Percentiles rank a stretch among this genome's conserved stretches.
These are phyloP conservation scores for Sutorius australiensis DNA, from an alignment of 768 basidiomycete genomes.

Conservation along the genomic window DNA sequence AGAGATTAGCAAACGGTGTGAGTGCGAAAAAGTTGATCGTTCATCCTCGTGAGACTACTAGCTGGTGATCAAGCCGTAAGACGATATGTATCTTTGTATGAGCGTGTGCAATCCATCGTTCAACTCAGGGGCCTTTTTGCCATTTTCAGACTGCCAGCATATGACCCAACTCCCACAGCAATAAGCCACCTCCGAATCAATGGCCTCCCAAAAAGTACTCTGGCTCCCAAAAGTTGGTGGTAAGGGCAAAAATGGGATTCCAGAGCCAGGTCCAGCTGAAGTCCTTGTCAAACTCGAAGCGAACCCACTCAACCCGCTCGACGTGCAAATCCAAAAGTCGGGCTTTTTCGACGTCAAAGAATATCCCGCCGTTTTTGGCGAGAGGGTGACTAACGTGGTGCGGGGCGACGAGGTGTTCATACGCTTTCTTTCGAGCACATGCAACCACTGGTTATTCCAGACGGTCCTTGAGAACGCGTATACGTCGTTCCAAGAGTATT, in stretches of 20 bases:
- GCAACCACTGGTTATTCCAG: not conserved
- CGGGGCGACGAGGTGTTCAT: slow-evolving; percentile 32
- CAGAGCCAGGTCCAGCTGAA: slow-evolving; percentile 38
- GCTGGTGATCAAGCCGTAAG: not conserved
- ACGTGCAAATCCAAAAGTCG: slow-evolving; percentile 17
- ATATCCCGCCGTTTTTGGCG: slow-evolving; percentile 35
- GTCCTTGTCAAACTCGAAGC: slow-evolving; percentile 40
- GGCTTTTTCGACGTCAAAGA: slow-evolving; percentile 19
- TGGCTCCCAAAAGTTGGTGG: slow-evolving; percentile 12
- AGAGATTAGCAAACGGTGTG: slow-evolving; percentile 29
- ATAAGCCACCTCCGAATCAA: not conserved
- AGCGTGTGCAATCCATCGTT: too few species aligned
- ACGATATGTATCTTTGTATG: too few species aligned
- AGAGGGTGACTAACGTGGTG: slow-evolving; percentile 30
- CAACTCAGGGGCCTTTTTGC: too few species aligned
- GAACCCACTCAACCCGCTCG: slow-evolving; percentile 42
- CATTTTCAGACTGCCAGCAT: too few species aligned
- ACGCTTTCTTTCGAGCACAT: not conserved
- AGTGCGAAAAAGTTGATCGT: slow-evolving; percentile 40
- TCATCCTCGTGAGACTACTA: slow-evolving; percentile 7
- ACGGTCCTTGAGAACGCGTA: not conserved
- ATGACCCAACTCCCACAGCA: not conserved
- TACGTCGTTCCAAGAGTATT: not conserved
- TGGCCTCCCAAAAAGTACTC: slow-evolving; percentile 12
- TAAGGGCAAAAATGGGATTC: slow-evolving; percentile 18